Base-by-base conservation (phyloP, 192 early-diverging fungal species). In the Linnemannia hyalina region DNA sequence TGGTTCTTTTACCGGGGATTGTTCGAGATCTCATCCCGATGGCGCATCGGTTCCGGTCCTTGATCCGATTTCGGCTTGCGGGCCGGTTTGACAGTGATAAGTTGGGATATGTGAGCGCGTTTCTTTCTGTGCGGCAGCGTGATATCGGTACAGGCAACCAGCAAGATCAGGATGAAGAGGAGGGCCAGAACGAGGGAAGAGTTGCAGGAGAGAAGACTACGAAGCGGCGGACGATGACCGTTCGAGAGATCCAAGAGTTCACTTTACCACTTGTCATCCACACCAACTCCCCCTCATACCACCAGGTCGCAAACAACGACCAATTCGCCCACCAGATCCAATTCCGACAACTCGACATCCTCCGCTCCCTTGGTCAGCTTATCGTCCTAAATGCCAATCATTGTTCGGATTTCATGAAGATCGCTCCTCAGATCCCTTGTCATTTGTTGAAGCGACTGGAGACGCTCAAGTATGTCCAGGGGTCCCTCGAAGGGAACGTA, bases 381-480 rank as follows among this genome's bases (percentile, higher is more conserved):
- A 13, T 42, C 3, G 44, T 32, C 2, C 69, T 82, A 0, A 57
- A 82, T 32, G 75, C 75, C 16, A 73, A 23, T 29, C 6, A 41
- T 18, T 82, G 73, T 54, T 68, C 22, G 4, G 74, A 82, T 20
- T 76, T 76, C 35, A 42, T 74, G 6, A 32, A 35, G 5, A 38
- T 82, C 29, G 36, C 42, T 20, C 75, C 74, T 16, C 42, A 32
- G 8, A 47, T 82, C 20, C 40, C 75, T 10, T 77, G 75, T 26
- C 60, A 77, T 1, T 13, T n/a, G 10, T 60, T 82, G n/a, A 54
- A 36, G 22, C 40, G 46, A 40, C 71, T 82, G 15, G 4, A 60
- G 18, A 73, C 44, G 23, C 74, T 78, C 40, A 74, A 74, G 29
- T 65, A 74, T 38, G 76, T 74, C 29, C 82, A 60, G 22, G 73